phyloP scores from a whole-genome alignment of 805 yeast genomes.

The Cyberlindnera galapagoensis region DNA sequence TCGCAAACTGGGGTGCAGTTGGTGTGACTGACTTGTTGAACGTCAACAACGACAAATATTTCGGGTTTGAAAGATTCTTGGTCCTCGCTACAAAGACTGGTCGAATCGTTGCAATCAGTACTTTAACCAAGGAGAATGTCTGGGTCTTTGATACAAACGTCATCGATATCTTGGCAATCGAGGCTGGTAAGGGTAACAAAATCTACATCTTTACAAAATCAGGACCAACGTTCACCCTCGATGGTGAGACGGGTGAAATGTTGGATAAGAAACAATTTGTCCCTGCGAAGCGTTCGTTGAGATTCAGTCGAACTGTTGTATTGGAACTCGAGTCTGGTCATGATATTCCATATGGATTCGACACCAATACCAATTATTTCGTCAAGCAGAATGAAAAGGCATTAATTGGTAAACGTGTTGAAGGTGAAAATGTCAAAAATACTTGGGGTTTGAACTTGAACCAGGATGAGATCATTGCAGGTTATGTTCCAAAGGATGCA shows the following conservation, averaged over 20 bases:
- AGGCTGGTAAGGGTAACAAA: constrained; percentile 14
- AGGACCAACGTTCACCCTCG: constrained; percentile 16
- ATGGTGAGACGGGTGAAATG: constrained; percentile 26
- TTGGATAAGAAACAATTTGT: constrained; percentile 11
- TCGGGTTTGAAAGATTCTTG: constrained; percentile 41
- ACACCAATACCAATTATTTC: constrained; percentile 9
- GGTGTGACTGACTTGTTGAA: constrained; percentile 4
- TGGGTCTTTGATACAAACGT: constrained; percentile 33
- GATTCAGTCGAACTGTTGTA: constrained; percentile 15
- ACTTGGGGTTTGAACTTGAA: constrained; percentile 34
- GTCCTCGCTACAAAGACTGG: constrained; percentile 36
- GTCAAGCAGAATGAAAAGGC: constrained; percentile 21
- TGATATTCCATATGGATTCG: constrained; percentile 15
- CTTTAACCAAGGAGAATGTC: constrained; percentile 29
- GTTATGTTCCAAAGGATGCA: constrained; percentile 33
- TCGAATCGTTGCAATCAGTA: constrained; percentile 37
- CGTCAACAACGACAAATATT: constrained; percentile 22
- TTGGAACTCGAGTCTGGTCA: constrained; percentile 13
- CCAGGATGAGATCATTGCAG: constrained; percentile 32
- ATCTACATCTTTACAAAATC: constrained; percentile 16
- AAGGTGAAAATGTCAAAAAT: constrained; percentile 15
- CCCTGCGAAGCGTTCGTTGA: constrained; percentile 6
- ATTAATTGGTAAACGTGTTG: constrained; percentile 21
- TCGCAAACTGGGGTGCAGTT: constrained; percentile 7
- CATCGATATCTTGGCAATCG: constrained; percentile 19